Base-by-base conservation (phyloP, 2,329 filamentous ascomycete genomes). In the Colletotrichum orbiculare region DNA sequence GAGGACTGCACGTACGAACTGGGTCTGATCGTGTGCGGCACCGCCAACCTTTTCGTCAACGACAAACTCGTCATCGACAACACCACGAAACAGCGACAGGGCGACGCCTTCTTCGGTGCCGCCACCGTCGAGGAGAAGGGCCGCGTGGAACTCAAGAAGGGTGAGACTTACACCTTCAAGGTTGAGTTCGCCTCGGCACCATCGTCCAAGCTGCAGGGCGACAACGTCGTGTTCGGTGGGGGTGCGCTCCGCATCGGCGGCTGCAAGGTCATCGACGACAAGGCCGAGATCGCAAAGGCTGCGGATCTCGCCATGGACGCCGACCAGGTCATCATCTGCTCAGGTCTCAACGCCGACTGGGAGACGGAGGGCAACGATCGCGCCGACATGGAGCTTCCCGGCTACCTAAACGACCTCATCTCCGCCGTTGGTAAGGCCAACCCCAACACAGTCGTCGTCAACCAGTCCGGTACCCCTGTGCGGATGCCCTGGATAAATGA, bases 271-370 rank as follows among this genome's bases (percentile, higher is more conserved):
- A 83, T 89, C 49, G 82, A 88, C 69, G 77, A 83, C 42, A 77
- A 86, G 60, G 81, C 83, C 13, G 86, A 90, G 72, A 88, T 94
- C 60, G 78, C 84, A 54, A 83, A 88, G 66, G 91, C 92, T 1
- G 89, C 91, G 1, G 81, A 85, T 35, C 81, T 91, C 7, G 93
- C 93, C 37, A 85, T 83, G 73, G 83, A 86, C 46, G 89, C 89
- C 2, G 91, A 95, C 61, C 90, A 94, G 72, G 92, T 94, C 52
- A 84, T 96, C 67, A 82, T 96, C 58, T 91, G 92, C 72, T 89
- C 89, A 2, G 93, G 93, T 2, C 83, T 68, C 83, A 92, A 91
- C 71, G 85, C 83, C 55, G 90, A 92, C 71, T 92, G 90, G 89
- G 90, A 93, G 74, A 87, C 87, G 1, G 90, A 92, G 78, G 89